Evolutionary conservation across 139 green algal genomes (phyloP), one percentile per base, ranked within the genome.

Genomic region (Klebsormidium nitens): DNA sequence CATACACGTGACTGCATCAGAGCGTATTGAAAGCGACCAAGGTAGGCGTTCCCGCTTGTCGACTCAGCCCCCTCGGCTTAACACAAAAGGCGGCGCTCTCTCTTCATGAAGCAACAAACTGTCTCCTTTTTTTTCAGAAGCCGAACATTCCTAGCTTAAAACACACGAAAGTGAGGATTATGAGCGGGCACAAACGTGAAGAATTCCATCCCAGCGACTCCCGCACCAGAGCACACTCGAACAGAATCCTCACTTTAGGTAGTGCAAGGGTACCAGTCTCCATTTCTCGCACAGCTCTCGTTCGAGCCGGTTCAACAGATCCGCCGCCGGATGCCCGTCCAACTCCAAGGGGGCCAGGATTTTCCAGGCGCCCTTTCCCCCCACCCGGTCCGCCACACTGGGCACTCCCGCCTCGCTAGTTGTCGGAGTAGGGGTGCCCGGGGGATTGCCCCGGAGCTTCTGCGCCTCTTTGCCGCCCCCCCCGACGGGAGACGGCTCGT

Each of bases 181-280:
- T n/a, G n/a, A n/a, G n/a, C n/a, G n/a, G n/a, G n/a, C n/a, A n/a
- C n/a, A n/a, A n/a, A n/a, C n/a, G n/a, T n/a, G n/a, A n/a, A n/a
- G n/a, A n/a, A n/a, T n/a, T n/a, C n/a, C n/a, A n/a, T n/a, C n/a
- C n/a, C n/a, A n/a, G n/a, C n/a, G n/a, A n/a, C n/a, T n/a, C n/a
- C n/a, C n/a, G n/a, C n/a, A n/a, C n/a, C n/a, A n/a, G n/a, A n/a
- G n/a, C n/a, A n/a, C n/a, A n/a, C n/a, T n/a, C n/a, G n/a, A n/a
- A n/a, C n/a, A n/a, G n/a, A n/a, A n/a, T n/a, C n/a, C n/a, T n/a
- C n/a, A n/a, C 67, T 75, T 75, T 35, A 96, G 78, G 78, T 93
- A 94, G 40, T 96, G 81, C 72, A 77, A 3, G 0, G 91, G 91
- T 44, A 95, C 78, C 69, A 96, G 47, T 1, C 91, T 76, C 11